A percentile compares a stretch with the other conserved stretches of the same genome.
Conservation (phyloP, 805 yeast species). For the Metschnikowia similis region DNA sequence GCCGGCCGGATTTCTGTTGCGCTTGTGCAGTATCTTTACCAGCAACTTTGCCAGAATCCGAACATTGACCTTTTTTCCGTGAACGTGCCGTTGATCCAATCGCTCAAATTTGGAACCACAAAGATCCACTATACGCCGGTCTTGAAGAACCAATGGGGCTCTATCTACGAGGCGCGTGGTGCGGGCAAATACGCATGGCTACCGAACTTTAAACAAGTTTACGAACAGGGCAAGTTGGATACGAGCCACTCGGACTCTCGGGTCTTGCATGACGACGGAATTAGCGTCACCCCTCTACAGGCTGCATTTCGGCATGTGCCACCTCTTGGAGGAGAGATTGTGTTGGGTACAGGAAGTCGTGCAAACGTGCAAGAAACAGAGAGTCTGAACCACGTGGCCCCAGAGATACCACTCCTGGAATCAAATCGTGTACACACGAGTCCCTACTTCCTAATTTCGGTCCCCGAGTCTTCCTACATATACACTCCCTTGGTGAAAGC, state of each 20-base stretch:
- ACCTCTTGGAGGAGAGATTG: constrained; percentile 55
- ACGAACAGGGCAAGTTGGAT: constrained; percentile 42
- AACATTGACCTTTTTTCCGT: constrained; percentile 72
- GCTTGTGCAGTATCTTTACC: constrained; percentile 54
- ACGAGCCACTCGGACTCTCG: constrained; percentile 62
- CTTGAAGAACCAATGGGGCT: constrained; percentile 73
- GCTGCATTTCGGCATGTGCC: constrained; percentile 63
- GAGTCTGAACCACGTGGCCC: neutral
- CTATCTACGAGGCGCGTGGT: constrained; percentile 45
- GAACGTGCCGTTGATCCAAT: constrained; percentile 71
- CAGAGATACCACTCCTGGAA: neutral
- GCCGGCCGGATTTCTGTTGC: constrained; percentile 69
- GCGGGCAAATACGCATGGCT: constrained; percentile 62
- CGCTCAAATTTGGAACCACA: constrained; percentile 51
- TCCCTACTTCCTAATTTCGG: constrained; percentile 30
- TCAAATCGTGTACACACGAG: neutral
- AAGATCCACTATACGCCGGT: constrained; percentile 73
- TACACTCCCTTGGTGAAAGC: constrained; percentile 40
- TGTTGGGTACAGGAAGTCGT: constrained; percentile 20
- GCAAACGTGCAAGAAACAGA: neutral
- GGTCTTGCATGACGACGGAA: constrained; percentile 58
- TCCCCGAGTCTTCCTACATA: constrained; percentile 38
- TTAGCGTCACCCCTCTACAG: constrained; percentile 52
- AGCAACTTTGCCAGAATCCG: constrained; percentile 48
- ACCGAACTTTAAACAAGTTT: constrained; percentile 74